Evolutionary conservation across 768 basidiomycete genomes (phyloP), one percentile per base, ranked within the genome.

Genomic region (Rhodosporidiobolus sp.): DNA sequence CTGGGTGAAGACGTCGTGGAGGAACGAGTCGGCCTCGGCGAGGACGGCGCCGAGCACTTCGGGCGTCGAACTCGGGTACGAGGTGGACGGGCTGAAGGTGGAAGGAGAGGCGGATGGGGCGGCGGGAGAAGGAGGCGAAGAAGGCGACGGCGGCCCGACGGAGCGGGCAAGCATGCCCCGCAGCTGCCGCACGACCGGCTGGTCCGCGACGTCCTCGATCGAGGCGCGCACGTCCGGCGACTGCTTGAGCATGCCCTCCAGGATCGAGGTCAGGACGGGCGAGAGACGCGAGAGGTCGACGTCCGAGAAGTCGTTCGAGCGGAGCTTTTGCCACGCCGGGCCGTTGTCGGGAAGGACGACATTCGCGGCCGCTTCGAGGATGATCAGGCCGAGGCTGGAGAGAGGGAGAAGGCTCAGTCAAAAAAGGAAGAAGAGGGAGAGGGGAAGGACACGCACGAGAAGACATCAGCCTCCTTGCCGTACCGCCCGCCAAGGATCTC

Each of bases 291-390:
- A 65, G 22, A 82, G 75, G 78, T 91, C 87, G 67, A 94, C 87
- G 80, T 92, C 92, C 61, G 88, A 86, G 80, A 96, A 94, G 83
- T 99, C 91, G 80, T 95, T 90, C 68, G 87, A 87, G 67, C 96
- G 88, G 48, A 98, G 85, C 74, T 90, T 88, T 78, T 96, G 94
- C 96, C 96, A 99, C 2, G 90, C 86, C 62, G 90, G 88, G 34
- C 95, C 95, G 85, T 90, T 94, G 83, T 94, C 93, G 82, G 96
- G 96, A 57, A 99, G 92, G 63, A 96, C 87, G 78, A 98, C 93
- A 80, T 99, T 99, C 73, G 92, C 87, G 63, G 94, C 90, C 65
- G 92, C 89, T 85, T 99, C 96, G 64, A 99, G 86, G 83, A 97
- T 88, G 73, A 91, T 90, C 86, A 98, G 91, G 67, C 96, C 96